phyloP scores from a whole-genome alignment of 768 basidiomycete genomes.

The Mycena rebaudengoi region DNA sequence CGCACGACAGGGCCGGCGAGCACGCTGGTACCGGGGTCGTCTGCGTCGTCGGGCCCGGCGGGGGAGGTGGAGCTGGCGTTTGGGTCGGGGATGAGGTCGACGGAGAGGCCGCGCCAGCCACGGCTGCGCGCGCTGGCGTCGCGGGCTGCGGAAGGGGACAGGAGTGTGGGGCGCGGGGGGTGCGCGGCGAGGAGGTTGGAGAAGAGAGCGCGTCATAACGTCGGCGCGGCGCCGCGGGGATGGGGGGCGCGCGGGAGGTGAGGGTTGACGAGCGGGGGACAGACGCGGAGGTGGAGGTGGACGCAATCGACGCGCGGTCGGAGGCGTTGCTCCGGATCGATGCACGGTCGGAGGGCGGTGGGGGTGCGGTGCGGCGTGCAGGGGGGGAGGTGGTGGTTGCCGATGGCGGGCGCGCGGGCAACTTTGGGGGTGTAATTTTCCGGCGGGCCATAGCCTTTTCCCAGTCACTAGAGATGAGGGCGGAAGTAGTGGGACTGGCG shows the following conservation, averaged over 20 bases:
- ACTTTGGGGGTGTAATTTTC: constrained; percentile 54
- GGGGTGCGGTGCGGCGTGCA: constrained; percentile 21
- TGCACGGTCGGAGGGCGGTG: constrained; percentile 32
- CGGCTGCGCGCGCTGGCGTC: constrained; percentile 57
- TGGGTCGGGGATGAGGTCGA: constrained; percentile 67
- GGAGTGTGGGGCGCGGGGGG: constrained; percentile 54
- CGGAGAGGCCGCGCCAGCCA: constrained; percentile 81
- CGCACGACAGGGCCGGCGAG: constrained; percentile 15
- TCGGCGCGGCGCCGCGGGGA: constrained; percentile 67
- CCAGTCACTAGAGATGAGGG: constrained; percentile 58
- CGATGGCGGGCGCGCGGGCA: constrained; percentile 57
- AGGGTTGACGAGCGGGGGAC: constrained; percentile 44
- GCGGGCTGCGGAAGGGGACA: constrained; percentile 43
- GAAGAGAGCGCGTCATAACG: constrained; percentile 79
- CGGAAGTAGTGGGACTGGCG: constrained; percentile 59
- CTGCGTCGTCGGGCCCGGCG: constrained; percentile 17
- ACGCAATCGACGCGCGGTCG: constrained; percentile 32
- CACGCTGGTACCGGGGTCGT: no score
- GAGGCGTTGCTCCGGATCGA: constrained; percentile 40
- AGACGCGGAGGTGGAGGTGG: constrained; percentile 42
- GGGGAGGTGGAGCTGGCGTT: constrained; percentile 40
- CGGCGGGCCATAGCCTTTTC: constrained; percentile 50
- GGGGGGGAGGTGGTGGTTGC: constrained; percentile 13
- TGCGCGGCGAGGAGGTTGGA: constrained; percentile 70
- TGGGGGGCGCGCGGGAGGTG: constrained; percentile 67